These are phyloP conservation scores for Syzygium grande DNA, from an alignment of 345 rosid genomes.

Conservation along the genomic window DNA sequence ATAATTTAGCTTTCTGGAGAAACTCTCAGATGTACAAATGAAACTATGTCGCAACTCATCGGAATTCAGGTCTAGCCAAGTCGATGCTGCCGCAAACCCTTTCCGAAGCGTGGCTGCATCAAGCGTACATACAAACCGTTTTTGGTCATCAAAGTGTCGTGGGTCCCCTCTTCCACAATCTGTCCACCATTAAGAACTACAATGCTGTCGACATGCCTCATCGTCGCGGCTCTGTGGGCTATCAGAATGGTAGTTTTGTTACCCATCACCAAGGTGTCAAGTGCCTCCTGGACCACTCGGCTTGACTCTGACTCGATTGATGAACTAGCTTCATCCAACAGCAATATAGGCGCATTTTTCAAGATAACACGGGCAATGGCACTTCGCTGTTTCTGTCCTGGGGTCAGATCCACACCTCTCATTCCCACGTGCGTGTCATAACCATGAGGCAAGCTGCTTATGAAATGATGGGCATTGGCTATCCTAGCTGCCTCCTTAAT, in stretches of 20 bases:
- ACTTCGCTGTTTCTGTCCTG: constrained; percentile 96
- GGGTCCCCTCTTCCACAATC: constrained; percentile 92
- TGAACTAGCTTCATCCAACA: constrained; percentile 97
- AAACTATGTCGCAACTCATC: background rate
- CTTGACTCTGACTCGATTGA: constrained; percentile 96
- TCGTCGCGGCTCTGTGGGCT: constrained; percentile 92
- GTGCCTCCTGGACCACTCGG: constrained; percentile 94
- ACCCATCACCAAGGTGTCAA: constrained; percentile 90
- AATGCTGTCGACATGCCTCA: constrained; percentile 95
- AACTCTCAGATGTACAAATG: background rate
- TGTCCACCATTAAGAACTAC: constrained; percentile 97
- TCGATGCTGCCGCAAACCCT: constrained; percentile 90
- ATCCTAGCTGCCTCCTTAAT: constrained; percentile 98
- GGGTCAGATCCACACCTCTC: constrained; percentile 98
- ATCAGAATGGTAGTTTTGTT: constrained; percentile 94
- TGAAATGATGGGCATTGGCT: constrained; percentile 98
- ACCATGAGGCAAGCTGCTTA: constrained; percentile 96
- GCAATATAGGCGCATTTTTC: constrained; percentile 91
- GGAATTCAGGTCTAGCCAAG: constrained; percentile 29
- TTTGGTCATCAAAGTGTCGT: constrained; percentile 70
- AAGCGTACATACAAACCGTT: constrained; percentile 87
- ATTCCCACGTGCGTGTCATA: constrained; percentile 97
- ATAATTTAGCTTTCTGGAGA: background rate
- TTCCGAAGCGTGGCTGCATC: constrained; percentile 94
- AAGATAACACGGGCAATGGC: constrained; percentile 91